Percentiles rank a stretch among this genome's conserved stretches.
Evolutionary conservation across 2,329 filamentous ascomycete species (phyloP).

Genomic region (Paecilomyces niveus): DNA sequence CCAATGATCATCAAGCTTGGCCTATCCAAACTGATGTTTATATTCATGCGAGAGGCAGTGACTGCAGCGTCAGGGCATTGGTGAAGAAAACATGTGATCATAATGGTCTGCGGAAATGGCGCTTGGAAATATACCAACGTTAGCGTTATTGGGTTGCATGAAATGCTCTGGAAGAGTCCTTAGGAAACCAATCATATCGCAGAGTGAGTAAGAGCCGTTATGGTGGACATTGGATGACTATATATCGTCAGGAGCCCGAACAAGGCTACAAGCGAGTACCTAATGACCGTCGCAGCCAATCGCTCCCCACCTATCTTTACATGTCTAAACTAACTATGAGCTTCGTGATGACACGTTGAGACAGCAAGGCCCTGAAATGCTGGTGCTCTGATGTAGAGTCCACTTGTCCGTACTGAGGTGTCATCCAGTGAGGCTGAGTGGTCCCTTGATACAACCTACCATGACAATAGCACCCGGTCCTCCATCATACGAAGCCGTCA

Average conservation of each 20-base stretch:
- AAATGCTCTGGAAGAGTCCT: too few species aligned
- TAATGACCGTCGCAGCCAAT: neutral
- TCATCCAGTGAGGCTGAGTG: neutral
- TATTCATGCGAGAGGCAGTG: neutral
- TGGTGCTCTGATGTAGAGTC: neutral
- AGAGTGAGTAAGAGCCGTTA: neutral
- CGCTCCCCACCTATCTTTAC: neutral
- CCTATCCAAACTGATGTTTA: neutral
- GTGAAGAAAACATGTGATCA: neutral
- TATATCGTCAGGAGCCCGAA: neutral
- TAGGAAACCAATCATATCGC: neutral
- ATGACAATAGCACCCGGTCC: neutral
- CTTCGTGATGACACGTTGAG: neutral
- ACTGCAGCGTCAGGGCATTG: neutral
- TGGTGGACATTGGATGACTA: neutral
- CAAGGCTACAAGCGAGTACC: neutral
- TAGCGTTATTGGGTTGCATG: too few species aligned
- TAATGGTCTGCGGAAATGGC: neutral
- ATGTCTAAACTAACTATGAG: neutral
- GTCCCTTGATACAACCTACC: neutral
- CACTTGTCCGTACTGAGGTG: neutral
- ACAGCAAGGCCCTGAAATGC: neutral
- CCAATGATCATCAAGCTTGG: too few species aligned
- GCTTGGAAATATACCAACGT: neutral
- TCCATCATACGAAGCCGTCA: too few species aligned